Conservation (phyloP, 2,329 filamentous ascomycete species). For the Microsporum audouinii region DNA sequence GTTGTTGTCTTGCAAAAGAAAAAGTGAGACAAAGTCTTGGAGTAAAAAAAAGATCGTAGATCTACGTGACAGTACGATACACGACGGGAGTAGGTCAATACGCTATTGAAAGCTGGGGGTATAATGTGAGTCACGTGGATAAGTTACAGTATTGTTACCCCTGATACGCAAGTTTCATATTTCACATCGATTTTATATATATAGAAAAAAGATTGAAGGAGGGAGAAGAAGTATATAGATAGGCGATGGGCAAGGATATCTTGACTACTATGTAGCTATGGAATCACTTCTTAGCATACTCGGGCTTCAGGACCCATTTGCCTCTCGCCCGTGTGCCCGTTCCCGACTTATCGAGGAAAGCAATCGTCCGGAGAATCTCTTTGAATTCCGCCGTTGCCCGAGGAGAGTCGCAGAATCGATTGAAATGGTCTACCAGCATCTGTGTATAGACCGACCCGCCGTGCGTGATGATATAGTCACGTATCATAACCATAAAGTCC, state of each 20-base stretch:
- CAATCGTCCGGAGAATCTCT: slow-evolving; percentile 64
- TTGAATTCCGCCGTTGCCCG: slow-evolving; percentile 70
- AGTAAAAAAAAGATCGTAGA: slow-evolving; percentile 1
- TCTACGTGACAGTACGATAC: background rate
- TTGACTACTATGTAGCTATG: background rate
- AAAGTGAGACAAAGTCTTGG: slow-evolving; percentile 1
- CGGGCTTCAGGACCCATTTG: slow-evolving; percentile 49
- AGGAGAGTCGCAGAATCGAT: slow-evolving; percentile 59
- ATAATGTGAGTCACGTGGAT: background rate
- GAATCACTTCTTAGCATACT: slow-evolving; percentile 30
- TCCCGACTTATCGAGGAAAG: slow-evolving; percentile 51
- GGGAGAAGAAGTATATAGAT: background rate
- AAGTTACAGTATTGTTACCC: background rate
- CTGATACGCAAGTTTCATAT: background rate
- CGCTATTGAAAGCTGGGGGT: background rate
- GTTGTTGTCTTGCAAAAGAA: background rate
- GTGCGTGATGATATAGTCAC: slow-evolving; percentile 64
- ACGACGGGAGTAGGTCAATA: background rate
- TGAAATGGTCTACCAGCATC: slow-evolving; percentile 82
- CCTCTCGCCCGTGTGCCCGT: slow-evolving; percentile 39
- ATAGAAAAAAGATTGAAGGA: background rate
- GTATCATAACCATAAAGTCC: slow-evolving; percentile 62
- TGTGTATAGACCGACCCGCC: slow-evolving; percentile 71
- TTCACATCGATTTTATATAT: background rate
- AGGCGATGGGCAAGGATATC: background rate